Evolutionary conservation across 2,329 filamentous ascomycete species (phyloP), one percentile per base, ranked within the genome.

Genomic region (Fusarium piperis): DNA sequence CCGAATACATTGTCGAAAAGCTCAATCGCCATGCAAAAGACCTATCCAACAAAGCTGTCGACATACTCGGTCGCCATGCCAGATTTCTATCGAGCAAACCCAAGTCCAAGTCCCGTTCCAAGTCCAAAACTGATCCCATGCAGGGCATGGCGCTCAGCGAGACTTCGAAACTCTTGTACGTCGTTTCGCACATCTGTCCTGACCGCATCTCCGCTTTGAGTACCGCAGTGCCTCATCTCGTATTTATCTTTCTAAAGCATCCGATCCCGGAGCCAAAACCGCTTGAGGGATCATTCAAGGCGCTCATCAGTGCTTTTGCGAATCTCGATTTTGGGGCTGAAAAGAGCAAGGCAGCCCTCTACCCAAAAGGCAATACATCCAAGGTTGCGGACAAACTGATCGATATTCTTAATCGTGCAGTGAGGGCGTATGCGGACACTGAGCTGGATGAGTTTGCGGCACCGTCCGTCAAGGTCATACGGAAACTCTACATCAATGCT

Each of bases 101-200:
- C 15, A 55, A 55, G 20, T 36, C 30, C 18, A 55, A 55, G 33
- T 8, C 44, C 16, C 44, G 44, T 32, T 74, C 76, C 51, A 81
- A 81, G 51, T 71, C 78, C 26, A 78, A 76, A 12, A 72, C 72
- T 13, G 83, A 89, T 44, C 87, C 88, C 0, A 93, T 95, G 87
- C 90, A 92, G 71, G 90, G 92, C 65, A 90, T 95, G 89, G 94
- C 95, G 1, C 85, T 98, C 38, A 87, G 86, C 10, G 95, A 98
- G 80, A 95, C 93, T 0, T 84, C 96, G 56, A 98, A 97, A 78
- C 86, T 98, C 41, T 83, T 97, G 58, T 98, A 97, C 85, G 98
- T 98, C 80, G 86, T 97, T 59, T 93, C 92, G 2, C 91, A 95
- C 75, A 90, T 91, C 76, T 92, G 91, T 72, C 89, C 90, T 5